Percentiles rank a stretch among this genome's conserved stretches.
Conservation (phyloP, 208 protist genomes). For the Blechomonas ayalai region DNA sequence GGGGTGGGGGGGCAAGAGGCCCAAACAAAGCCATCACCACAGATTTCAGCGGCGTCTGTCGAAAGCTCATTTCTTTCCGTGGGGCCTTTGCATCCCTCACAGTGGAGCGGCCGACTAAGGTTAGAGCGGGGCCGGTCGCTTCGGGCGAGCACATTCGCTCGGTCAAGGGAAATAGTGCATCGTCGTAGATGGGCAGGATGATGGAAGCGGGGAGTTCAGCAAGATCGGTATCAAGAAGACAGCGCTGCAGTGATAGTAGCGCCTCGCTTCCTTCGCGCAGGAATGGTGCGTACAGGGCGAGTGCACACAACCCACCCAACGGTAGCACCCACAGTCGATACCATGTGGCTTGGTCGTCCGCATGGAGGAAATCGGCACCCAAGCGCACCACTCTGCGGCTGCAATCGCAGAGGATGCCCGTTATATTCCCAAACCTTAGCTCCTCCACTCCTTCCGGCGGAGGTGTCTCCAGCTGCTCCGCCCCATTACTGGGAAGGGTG, state of each 20-base stretch:
- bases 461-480: too few species aligned
- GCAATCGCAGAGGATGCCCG: conserved; percentile 11
- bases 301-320: conserved; percentile 30
- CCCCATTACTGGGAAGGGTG: too few species aligned
- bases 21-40: conserved; percentile 9
- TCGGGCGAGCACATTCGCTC: conserved; percentile 50
- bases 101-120: not conserved
- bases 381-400: conserved; percentile 17
- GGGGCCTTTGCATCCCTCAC: not conserved
- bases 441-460: too few species aligned
- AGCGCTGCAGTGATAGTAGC: conserved; percentile 53
- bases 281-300: conserved; percentile 32
- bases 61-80: not conserved
- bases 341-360: conserved; percentile 4
- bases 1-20: conserved; percentile 5
- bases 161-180: conserved; percentile 66
- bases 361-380: not conserved
- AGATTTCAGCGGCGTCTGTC: not conserved
- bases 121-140: not conserved
- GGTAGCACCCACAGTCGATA: conserved; percentile 34
- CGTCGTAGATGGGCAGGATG: conserved; percentile 47
- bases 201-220: conserved; percentile 13
- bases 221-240: conserved; percentile 43
- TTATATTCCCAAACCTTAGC: too few species aligned
- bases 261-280: conserved; percentile 31